Percentiles rank a stretch among this genome's conserved stretches.
Conservation (phyloP, 352 stramenopile species). For the Globisporangium megalacanthum region DNA sequence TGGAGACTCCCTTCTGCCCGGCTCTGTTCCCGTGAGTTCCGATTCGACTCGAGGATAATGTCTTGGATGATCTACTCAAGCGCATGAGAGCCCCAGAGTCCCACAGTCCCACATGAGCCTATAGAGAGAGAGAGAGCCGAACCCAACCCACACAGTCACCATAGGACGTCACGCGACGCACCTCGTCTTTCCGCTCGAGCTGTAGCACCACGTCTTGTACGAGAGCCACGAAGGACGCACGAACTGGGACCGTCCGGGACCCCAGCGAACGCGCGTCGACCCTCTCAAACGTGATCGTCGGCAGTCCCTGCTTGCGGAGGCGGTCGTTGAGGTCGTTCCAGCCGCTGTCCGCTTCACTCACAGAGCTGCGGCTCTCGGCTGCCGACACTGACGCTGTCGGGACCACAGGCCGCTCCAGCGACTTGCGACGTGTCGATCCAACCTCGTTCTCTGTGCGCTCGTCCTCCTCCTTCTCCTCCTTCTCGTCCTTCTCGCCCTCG, state of each 20-base stretch:
- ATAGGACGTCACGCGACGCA: conserved; percentile 8
- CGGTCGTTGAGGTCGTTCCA: conserved; percentile 39
- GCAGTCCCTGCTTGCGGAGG: conserved; percentile 52
- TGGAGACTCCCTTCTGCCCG: conserved; percentile 38
- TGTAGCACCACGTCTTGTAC: conserved; percentile 62
- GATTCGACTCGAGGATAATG: conserved; percentile 62
- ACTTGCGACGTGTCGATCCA: no score
- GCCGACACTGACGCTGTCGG: not conserved
- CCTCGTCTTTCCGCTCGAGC: conserved; percentile 64
- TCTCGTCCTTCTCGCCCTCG: conserved; percentile 8
- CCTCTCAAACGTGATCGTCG: conserved; percentile 32
- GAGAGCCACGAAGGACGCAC: conserved; percentile 43
- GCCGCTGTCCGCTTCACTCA: not conserved
- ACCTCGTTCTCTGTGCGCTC: not conserved
- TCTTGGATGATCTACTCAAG: conserved; percentile 64
- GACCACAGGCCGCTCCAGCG: no score
- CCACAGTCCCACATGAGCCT: no score
- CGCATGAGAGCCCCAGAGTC: not conserved
- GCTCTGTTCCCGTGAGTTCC: conserved; percentile 44
- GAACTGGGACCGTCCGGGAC: conserved; percentile 26
- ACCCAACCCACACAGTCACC: not conserved
- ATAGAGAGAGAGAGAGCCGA: conserved; percentile 1
- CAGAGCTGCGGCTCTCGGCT: not conserved
- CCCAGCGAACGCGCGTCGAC: conserved; percentile 3
- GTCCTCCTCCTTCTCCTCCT: conserved; percentile 2